Evolutionary conservation across 225 moss, liverwort and hornwort genomes (phyloP), one percentile per base, ranked within the genome.

Genomic region (Pseudisothecium myosuroides): DNA sequence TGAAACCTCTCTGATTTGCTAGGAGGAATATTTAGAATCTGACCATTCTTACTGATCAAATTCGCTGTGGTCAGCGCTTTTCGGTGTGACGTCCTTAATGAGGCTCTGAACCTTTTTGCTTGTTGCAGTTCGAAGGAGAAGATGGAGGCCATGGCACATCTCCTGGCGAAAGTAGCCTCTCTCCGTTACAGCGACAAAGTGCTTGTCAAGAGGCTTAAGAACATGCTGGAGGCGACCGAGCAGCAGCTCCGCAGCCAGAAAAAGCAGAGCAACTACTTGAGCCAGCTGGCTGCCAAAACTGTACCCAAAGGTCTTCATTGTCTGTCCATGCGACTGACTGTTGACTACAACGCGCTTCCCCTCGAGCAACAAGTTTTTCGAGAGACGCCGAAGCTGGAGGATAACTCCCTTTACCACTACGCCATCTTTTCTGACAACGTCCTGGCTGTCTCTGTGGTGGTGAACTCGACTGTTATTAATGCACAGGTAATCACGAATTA

Each of bases 341-440:
- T 95, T 78, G 92, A 92, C 86, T 96, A 93, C 87, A 85, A 90
- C 76, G 87, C 92, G 52, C 90, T 92, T 23, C 50, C 81, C 11
- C 80, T 43, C 7, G 85, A 87, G 45, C 83, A 90, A 41, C 86
- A 76, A 28, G 83, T 68, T 14, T 88, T 88, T 18, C 86, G 80
- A 16, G 87, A 85, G 34, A 87, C 90, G 32, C 90, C 92, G 61
- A 88, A 94, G 91, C 92, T 98, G 50, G 94, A 96, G 88, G 95
- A 98, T 77, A 96, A 88, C 66, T 92, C 86, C 69, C 93, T 98
- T 28, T 93, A 85, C 84, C 98, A 98, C 90, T 98, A 96, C 80
- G 98, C 97, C 52, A 93, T 97, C 80, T 97, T 98, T 64, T 98
- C 97, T 24, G 96, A 97, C 85, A 98, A 97, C 69, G 94, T 98